These are phyloP conservation scores for Mortierella sp. DNA, from an alignment of 371 early-diverging fungal genomes.

Conservation along the genomic window DNA sequence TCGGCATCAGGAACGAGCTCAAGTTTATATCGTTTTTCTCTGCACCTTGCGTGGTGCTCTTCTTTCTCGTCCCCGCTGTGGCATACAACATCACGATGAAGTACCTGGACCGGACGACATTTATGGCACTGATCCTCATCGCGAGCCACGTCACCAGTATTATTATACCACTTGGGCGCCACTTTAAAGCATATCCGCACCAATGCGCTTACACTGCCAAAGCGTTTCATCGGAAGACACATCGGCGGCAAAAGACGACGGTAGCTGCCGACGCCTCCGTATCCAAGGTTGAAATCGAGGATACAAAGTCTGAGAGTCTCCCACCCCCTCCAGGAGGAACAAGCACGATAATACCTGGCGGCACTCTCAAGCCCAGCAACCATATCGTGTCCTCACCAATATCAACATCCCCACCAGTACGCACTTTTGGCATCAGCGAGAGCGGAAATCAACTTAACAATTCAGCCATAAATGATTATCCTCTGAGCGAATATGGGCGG, in stretches of 20 bases:
- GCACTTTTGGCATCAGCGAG: not conserved
- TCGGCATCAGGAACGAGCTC: constrained; percentile 50
- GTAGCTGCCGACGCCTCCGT: too few relatives aligned
- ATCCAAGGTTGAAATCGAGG: too few relatives aligned
- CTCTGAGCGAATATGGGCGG: not conserved
- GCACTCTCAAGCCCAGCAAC: too few relatives aligned
- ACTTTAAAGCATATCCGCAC: constrained; percentile 17
- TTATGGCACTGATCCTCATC: constrained; percentile 27
- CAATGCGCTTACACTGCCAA: constrained; percentile 12
- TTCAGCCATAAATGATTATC: not conserved
- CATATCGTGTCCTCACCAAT: too few relatives aligned
- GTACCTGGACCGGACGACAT: constrained; percentile 32
- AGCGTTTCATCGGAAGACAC: constrained; percentile 1
- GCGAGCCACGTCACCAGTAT: constrained; percentile 26
- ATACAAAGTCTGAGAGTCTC: too few relatives aligned
- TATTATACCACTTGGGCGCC: constrained; percentile 25
- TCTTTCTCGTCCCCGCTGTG: constrained; percentile 19
- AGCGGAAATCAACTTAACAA: not conserved
- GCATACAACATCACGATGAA: constrained; percentile 10
- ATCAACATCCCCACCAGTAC: not conserved
- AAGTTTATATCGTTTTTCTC: constrained; percentile 23
- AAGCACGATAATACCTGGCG: too few relatives aligned
- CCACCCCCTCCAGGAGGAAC: not conserved
- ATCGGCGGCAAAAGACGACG: not conserved
- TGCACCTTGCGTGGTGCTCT: constrained; percentile 15